These are phyloP conservation scores for Setomelanomma holmii DNA, from an alignment of 2,329 filamentous ascomycete genomes.

Conservation along the genomic window DNA sequence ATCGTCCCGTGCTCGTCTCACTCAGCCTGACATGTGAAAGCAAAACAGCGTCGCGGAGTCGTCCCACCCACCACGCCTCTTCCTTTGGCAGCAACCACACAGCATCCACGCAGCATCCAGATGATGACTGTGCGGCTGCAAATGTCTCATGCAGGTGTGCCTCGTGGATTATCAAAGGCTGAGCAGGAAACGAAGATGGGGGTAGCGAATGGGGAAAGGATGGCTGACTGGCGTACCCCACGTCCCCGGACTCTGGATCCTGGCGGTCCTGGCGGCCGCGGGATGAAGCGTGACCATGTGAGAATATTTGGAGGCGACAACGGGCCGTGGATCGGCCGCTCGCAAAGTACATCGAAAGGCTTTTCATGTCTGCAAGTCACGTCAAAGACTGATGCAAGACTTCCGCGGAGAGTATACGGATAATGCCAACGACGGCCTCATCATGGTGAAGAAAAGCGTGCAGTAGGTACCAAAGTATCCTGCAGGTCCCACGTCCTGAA, in stretches of 20 bases:
- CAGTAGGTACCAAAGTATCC: conserved; percentile 12
- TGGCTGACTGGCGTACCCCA: conserved; percentile 12
- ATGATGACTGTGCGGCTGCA: conserved; percentile 6
- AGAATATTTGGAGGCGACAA: background rate
- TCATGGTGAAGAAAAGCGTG: background rate
- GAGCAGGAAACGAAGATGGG: conserved; percentile 5
- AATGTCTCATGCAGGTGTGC: conserved; percentile 17
- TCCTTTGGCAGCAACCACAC: too few species aligned
- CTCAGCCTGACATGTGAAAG: conserved; percentile 7
- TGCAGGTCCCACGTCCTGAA: conserved; percentile 15
- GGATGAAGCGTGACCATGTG: conserved; percentile 4
- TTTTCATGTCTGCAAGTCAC: too few species aligned
- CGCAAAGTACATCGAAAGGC: too few species aligned
- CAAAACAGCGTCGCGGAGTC: too few species aligned
- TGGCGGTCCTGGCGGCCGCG: too few species aligned
- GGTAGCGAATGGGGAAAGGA: conserved; percentile 8
- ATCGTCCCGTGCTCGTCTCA: background rate
- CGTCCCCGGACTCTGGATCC: conserved; percentile 10
- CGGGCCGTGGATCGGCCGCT: too few species aligned
- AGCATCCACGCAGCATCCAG: background rate
- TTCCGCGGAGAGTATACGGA: too few species aligned
- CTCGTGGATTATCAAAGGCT: conserved; percentile 20
- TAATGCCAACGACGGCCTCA: background rate
- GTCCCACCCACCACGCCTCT: too few species aligned
- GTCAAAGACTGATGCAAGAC: background rate